Percentiles rank a stretch among this genome's conserved stretches.
Evolutionary conservation across 2,329 filamentous ascomycete genomes (phyloP).

Genomic region (Cordyceps tenuipes): DNA sequence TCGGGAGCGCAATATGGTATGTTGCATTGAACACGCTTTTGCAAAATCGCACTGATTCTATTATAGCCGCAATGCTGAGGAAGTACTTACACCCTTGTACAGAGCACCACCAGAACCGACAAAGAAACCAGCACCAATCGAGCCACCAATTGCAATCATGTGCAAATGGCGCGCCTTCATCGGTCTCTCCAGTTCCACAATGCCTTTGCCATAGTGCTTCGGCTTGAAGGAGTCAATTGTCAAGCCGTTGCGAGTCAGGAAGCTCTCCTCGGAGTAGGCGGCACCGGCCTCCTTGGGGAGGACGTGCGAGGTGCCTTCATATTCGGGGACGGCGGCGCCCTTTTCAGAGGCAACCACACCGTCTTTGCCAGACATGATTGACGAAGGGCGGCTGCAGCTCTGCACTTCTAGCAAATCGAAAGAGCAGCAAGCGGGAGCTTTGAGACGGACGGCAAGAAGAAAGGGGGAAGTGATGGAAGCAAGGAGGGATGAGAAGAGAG

Average conservation of each 20-base stretch:
- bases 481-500: neutral
- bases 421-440: neutral
- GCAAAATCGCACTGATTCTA: neutral
- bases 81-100: slow-evolving; percentile 37
- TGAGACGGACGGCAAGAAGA: neutral
- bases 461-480: neutral
- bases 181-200: slow-evolving; percentile 33
- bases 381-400: neutral
- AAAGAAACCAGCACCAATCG: slow-evolving; percentile 56
- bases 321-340: slow-evolving; percentile 9
- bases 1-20: neutral
- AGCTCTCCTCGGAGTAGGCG: slow-evolving; percentile 20
- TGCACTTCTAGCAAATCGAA: neutral
- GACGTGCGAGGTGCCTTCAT: slow-evolving; percentile 8
- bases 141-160: slow-evolving; percentile 55
- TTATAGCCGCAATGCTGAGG: neutral
- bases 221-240: slow-evolving; percentile 28
- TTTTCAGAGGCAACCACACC: slow-evolving; percentile 14
- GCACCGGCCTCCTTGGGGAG: slow-evolving; percentile 14
- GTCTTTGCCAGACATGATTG: slow-evolving; percentile 12
- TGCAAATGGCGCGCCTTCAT: slow-evolving; percentile 52
- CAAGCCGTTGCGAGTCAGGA: slow-evolving; percentile 28
- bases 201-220: slow-evolving; percentile 22
- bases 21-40: neutral
- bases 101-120: slow-evolving; percentile 50